phyloP scores from a whole-genome alignment of 2,329 filamentous ascomycete genomes.

The Bipolaris sorokiniana region DNA sequence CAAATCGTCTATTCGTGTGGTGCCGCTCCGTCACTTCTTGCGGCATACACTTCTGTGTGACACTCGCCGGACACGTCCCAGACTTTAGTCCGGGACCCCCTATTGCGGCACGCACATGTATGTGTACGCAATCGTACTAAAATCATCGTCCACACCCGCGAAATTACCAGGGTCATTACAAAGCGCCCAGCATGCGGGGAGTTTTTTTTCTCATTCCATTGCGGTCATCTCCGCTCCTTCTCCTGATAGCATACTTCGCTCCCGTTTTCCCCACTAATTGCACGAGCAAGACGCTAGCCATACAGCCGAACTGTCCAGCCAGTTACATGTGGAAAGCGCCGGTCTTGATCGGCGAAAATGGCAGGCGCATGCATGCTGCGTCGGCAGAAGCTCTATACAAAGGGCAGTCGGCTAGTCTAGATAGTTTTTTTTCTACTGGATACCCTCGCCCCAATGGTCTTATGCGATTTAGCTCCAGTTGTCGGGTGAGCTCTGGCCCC shows the following conservation, averaged over 20 bases:
- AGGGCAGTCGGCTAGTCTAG: not conserved
- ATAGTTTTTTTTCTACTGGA: not conserved
- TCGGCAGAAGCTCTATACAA: not conserved
- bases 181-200: not conserved
- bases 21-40: too few species aligned
- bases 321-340: not conserved
- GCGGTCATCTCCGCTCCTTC: not conserved
- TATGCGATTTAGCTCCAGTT: slow-evolving; percentile 11
- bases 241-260: not conserved
- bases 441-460: not conserved
- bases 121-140: too few species aligned
- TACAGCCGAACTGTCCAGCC: not conserved
- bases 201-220: not conserved
- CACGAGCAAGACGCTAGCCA: not conserved
- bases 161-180: too few species aligned
- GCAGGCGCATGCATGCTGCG: not conserved
- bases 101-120: too few species aligned
- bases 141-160: too few species aligned
- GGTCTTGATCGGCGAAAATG: slow-evolving; percentile 2
- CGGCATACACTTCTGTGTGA: too few species aligned
- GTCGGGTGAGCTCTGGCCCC: not conserved
- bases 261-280: not conserved
- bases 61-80: too few species aligned
- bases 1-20: too few species aligned
- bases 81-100: too few species aligned